These are phyloP conservation scores for Talaromyces rugulosus DNA, from an alignment of 2,329 filamentous ascomycete species.

Conservation along the genomic window DNA sequence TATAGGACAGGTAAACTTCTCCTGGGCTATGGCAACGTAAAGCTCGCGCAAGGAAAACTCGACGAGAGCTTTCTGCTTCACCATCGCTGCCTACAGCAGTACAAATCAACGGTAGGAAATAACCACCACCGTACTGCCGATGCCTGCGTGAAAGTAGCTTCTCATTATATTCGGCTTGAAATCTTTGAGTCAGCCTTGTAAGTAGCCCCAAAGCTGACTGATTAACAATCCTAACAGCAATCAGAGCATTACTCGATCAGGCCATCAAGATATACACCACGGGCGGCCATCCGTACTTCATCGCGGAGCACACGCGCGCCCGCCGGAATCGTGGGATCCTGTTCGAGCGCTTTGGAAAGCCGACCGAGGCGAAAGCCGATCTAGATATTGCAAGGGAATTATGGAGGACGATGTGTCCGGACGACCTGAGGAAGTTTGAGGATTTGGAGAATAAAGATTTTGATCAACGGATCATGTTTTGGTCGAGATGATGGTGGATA, in stretches of 20 bases:
- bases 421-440: not conserved
- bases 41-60: not conserved
- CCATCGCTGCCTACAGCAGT: not conserved
- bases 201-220: not conserved
- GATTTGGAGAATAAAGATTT: constrained; percentile 3
- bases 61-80: constrained; percentile 1
- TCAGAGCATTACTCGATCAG: not conserved
- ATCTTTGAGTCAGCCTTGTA: not conserved
- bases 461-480: constrained; percentile 5
- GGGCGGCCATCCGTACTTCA: not conserved
- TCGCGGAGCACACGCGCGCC: not conserved
- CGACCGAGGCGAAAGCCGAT: not conserved
- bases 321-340: not conserved
- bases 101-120: not conserved
- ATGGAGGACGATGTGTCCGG: not conserved
- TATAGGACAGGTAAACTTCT: constrained; percentile 7
- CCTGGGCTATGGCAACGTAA: constrained; percentile 3
- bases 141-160: constrained; percentile 3
- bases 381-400: constrained; percentile 4
- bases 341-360: not conserved
- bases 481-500: constrained; percentile 1
- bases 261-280: constrained; percentile 1
- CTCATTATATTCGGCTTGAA: not conserved
- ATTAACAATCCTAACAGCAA: not conserved
- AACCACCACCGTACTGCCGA: constrained; percentile 3